These are phyloP conservation scores for Linum usitatissimum DNA, from an alignment of 345 rosid genomes.

Conservation along the genomic window DNA sequence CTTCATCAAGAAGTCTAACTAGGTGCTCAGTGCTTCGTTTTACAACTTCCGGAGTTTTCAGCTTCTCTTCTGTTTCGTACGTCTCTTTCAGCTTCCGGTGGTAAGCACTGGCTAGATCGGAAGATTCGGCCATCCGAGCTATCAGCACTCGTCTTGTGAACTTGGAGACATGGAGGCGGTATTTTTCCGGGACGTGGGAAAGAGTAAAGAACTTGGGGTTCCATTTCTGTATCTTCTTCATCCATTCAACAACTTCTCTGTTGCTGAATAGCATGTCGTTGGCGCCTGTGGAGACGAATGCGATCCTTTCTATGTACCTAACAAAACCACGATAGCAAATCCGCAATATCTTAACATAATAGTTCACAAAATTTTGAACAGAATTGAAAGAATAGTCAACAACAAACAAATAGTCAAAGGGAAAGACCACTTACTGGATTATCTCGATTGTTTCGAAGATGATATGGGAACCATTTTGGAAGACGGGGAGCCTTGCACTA, in stretches of 20 bases:
- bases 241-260: slow-evolving; percentile 53
- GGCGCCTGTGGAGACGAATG: slow-evolving; percentile 44
- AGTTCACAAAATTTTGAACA: slow-evolving; percentile 5
- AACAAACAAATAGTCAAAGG: background rate
- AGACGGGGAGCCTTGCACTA: slow-evolving; percentile 63
- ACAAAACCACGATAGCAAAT: slow-evolving; percentile 10
- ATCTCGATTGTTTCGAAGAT: slow-evolving; percentile 69
- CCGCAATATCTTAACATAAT: background rate
- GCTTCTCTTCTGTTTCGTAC: slow-evolving; percentile 56
- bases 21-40: slow-evolving; percentile 52
- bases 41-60: slow-evolving; percentile 37
- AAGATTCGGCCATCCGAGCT: slow-evolving; percentile 76
- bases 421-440: slow-evolving; percentile 47
- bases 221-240: slow-evolving; percentile 68
- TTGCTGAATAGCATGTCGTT: slow-evolving; percentile 31
- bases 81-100: slow-evolving; percentile 68
- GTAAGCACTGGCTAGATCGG: slow-evolving; percentile 77
- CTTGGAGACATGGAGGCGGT: slow-evolving; percentile 46
- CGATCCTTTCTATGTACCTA: slow-evolving; percentile 73
- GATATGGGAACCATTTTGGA: slow-evolving; percentile 65
- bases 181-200: slow-evolving; percentile 48
- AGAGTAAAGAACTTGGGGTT: slow-evolving; percentile 68
- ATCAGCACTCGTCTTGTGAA: slow-evolving; percentile 67
- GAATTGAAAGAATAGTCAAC: too few relatives aligned
- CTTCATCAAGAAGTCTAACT: slow-evolving; percentile 50